Percentiles rank a stretch among this genome's conserved stretches.
Conservation (phyloP, 257 asterid species). For the Nicotiana paniculata region DNA sequence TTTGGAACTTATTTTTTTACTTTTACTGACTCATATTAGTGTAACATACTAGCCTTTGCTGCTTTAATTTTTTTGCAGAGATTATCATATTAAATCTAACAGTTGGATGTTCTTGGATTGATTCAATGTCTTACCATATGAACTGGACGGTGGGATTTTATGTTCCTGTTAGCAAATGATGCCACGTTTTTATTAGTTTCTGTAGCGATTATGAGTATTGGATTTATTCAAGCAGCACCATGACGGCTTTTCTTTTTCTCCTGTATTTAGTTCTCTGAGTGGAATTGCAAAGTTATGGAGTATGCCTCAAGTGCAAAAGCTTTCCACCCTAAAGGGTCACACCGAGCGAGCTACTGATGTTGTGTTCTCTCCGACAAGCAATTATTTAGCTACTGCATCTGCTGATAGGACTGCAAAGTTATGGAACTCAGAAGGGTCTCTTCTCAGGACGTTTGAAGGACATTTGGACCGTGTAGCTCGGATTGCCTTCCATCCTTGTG, state of each 20-base stretch:
- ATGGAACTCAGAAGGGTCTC: constrained; percentile 71
- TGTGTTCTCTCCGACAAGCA: constrained; percentile 64
- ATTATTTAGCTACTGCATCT: constrained; percentile 81
- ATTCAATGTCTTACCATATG: neutral
- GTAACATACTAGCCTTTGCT: neutral
- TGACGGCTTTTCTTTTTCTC: neutral
- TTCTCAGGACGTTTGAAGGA: constrained; percentile 64
- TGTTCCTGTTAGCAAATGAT: neutral
- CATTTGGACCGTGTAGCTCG: constrained; percentile 97
- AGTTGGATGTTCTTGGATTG: neutral
- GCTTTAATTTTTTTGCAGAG: neutral
- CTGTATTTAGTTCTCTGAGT: constrained; percentile 56
- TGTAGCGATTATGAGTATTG: neutral
- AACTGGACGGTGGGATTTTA: neutral
- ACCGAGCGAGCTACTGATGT: constrained; percentile 90
- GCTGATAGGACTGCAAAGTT: constrained; percentile 85
- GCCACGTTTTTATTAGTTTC: neutral
- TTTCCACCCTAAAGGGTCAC: constrained; percentile 77
- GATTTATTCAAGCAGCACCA: constrained; percentile 1
- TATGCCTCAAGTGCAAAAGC: constrained; percentile 64
- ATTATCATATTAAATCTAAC: neutral
- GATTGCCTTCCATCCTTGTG: constrained; percentile 83
- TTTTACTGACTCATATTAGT: neutral
- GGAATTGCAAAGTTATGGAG: constrained; percentile 83
- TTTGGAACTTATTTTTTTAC: neutral